Conservation (phyloP, 2,329 filamentous ascomycete species). For the Rugonectria rugulosa region DNA sequence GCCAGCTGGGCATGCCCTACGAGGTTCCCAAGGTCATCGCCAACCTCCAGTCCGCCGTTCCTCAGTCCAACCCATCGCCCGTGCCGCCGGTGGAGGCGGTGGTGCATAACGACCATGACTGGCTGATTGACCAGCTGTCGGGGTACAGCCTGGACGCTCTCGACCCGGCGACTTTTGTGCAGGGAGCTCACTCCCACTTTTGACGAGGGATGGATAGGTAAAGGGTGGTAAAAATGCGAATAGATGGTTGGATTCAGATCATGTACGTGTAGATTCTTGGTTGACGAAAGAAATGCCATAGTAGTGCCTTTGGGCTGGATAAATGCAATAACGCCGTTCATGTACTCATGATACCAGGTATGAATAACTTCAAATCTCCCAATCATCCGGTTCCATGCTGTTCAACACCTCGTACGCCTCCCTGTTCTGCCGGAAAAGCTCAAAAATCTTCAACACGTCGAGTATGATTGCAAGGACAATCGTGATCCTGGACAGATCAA, state of each 20-base stretch:
- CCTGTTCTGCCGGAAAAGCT: not conserved
- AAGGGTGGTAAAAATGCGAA: not conserved
- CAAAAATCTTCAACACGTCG: not conserved
- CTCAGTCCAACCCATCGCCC: slow-evolving; percentile 8
- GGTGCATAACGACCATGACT: not conserved
- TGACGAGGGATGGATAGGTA: not conserved
- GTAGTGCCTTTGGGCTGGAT: no score
- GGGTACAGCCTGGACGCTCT: slow-evolving; percentile 4
- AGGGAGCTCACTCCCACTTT: not conserved
- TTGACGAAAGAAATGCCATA: no score
- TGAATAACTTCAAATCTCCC: not conserved
- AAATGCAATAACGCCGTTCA: not conserved
- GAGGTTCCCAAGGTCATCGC: slow-evolving; percentile 1
- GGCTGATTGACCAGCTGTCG: slow-evolving; percentile 9
- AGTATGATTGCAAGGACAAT: not conserved
- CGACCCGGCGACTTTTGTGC: slow-evolving; percentile 1
- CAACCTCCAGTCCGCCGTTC: not conserved
- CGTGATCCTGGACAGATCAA: not conserved
- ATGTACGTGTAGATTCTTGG: no score
- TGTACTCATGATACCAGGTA: not conserved
- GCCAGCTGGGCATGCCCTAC: not conserved
- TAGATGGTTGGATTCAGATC: no score
- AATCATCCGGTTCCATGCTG: not conserved
- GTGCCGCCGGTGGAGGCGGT: not conserved
- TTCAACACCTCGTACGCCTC: not conserved